A percentile compares a stretch with the other conserved stretches of the same genome.
Evolutionary conservation across 2,329 filamentous ascomycete species (phyloP).

Genomic region (Colletotrichum cordylinicola): DNA sequence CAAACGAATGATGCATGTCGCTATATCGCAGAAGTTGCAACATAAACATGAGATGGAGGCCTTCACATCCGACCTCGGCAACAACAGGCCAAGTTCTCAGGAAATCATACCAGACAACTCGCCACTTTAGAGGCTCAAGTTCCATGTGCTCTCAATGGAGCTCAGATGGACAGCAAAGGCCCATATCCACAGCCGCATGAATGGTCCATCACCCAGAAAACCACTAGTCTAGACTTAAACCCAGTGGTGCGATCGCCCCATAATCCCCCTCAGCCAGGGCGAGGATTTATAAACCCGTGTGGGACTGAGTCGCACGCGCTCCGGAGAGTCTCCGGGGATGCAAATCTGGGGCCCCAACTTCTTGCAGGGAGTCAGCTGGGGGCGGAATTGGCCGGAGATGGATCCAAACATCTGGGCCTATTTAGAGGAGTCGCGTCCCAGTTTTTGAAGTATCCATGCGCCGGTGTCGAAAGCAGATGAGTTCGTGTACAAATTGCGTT

Average conservation of each 20-base stretch:
- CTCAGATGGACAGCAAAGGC: neutral
- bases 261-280: neutral
- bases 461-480: neutral
- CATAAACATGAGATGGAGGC: neutral
- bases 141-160: neutral
- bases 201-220: neutral
- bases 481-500: rapidly evolving
- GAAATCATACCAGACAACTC: neutral
- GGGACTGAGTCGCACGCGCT: neutral
- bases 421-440: neutral
- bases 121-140: neutral
- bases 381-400: neutral
- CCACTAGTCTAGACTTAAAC: neutral
- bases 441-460: neutral
- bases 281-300: constrained; percentile 5
- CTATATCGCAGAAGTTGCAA: neutral
- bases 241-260: neutral
- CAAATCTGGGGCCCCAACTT: neutral
- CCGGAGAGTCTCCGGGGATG: neutral
- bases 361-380: neutral
- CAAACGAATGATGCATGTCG: neutral
- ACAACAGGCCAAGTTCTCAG: neutral
- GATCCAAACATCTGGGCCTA: neutral
- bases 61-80: neutral
- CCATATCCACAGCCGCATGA: neutral